These are phyloP conservation scores for Pyrenula massariospora DNA, from an alignment of 495 filamentous ascomycete genomes.

Conservation along the genomic window DNA sequence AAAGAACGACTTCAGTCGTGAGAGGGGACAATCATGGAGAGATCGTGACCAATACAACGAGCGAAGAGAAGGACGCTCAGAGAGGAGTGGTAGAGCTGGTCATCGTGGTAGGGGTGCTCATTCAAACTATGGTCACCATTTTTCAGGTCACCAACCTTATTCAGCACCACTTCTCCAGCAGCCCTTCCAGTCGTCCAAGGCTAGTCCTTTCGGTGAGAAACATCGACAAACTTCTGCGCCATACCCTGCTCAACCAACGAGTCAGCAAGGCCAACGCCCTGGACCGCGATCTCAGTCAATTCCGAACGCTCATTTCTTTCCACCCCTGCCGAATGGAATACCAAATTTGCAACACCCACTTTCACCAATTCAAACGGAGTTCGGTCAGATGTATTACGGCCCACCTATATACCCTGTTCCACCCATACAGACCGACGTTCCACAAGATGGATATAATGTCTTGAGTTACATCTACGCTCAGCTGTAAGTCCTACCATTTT, in stretches of 20 bases:
- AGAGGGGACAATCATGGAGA: background rate
- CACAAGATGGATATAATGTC: constrained; percentile 35
- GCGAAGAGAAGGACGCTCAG: constrained; percentile 33
- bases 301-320: constrained; percentile 23
- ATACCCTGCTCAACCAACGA: constrained; percentile 3
- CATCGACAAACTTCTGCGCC: constrained; percentile 9
- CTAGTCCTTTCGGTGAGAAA: constrained; percentile 10
- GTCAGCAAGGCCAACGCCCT: constrained; percentile 21
- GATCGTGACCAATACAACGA: constrained; percentile 19
- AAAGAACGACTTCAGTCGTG: background rate
- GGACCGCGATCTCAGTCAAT: constrained; percentile 37
- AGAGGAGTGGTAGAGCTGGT: constrained; percentile 38
- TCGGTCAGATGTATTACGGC: constrained; percentile 34
- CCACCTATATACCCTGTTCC: constrained; percentile 38
- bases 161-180: constrained; percentile 18
- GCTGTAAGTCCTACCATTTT: constrained; percentile 33
- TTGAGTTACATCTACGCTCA: constrained; percentile 54
- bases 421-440: constrained; percentile 49
- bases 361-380: constrained; percentile 16
- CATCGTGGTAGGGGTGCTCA: constrained; percentile 41
- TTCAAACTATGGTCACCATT: constrained; percentile 25
- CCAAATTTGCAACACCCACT: constrained; percentile 11
- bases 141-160: constrained; percentile 7
- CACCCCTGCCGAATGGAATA: constrained; percentile 14
- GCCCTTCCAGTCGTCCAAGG: constrained; percentile 5